Conservation (phyloP, 83 land plant genomes). For the Larix sibirica region DNA sequence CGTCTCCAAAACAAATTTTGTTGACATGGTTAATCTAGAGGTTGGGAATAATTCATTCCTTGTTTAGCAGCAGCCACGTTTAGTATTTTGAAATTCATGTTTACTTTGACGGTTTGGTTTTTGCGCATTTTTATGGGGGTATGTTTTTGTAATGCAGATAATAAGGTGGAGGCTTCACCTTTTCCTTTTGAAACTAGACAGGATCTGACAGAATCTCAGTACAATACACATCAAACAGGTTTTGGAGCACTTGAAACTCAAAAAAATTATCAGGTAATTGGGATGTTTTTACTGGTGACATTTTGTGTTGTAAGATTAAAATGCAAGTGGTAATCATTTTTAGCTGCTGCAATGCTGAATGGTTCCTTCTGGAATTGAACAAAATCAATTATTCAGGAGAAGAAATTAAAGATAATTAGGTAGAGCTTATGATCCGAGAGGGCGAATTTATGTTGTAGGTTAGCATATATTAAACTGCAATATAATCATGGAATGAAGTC, state of each 20-base stretch:
- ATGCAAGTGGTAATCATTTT: background rate
- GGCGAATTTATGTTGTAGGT: background rate
- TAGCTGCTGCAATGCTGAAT: background rate
- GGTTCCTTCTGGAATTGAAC: background rate
- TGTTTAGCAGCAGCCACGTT: background rate
- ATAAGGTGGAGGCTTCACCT: conserved; percentile 17
- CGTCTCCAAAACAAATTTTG: background rate
- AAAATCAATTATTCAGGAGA: background rate
- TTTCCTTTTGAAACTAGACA: conserved; percentile 23
- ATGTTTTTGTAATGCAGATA: conserved; percentile 29
- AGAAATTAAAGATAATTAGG: background rate
- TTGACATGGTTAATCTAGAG: background rate
- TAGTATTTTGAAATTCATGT: conserved; percentile 14
- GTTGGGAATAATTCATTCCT: background rate
- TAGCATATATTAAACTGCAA: background rate
- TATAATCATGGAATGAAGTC: background rate
- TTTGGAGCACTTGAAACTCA: conserved; percentile 24
- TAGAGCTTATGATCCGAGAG: background rate
- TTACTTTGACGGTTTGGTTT: background rate
- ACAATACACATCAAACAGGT: conserved; percentile 24
- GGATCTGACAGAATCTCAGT: conserved; percentile 15
- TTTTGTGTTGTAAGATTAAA: background rate
- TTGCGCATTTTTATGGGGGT: background rate
- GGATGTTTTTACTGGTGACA: background rate
- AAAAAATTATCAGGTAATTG: conserved; percentile 44